Evolutionary conservation across 2,329 filamentous ascomycete species (phyloP), one percentile per base, ranked within the genome.

Genomic region (Alternaria rosae): DNA sequence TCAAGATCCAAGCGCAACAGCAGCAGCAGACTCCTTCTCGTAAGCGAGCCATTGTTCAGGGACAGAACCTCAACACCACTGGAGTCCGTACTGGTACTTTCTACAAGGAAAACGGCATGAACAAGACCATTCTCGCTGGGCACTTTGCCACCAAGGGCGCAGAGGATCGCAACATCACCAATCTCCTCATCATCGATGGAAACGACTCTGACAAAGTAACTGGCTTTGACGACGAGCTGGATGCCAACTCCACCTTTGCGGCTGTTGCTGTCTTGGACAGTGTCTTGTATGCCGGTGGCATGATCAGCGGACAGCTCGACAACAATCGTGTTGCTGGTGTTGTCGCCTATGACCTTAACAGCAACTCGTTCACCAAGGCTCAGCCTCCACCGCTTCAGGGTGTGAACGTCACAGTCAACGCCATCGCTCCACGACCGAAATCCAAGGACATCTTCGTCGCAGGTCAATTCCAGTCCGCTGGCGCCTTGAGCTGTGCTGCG

Each of bases 41-140:
- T 41, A 84, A 84, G 75, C 78, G 82, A 64, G 80, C 80, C n/a
- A 73, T 80, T 13, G 65, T 80, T 35, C 76, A 75, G 26, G 76
- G 75, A 17, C 77, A 83, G 44, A 84, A 84, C 65, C 71, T 82
- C 48, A 85, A 82, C 62, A 79, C 86, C 9, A 85, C 85, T 3
- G 93, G 92, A 28, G 89, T 97, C n/a, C 84, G 90, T 21, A 88
- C 91, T 8, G 95, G 93, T 28, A 81, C 89, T 3, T 97, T 96
- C 75, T 93, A 97, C 77, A 87, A 86, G 41, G 84, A 85, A 15
- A 87, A 88, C 65, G 84, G 83, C 61, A 86, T 88, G 66, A 97
- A 97, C 78, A 85, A 96, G 59, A 98, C 95, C 0, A 87, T 98
- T 41, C 84, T 98, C 26, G 95, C 90, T 51, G 95, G 95, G 1